These are phyloP conservation scores for Aspergillus clavatus DNA, from an alignment of 2,329 filamentous ascomycete genomes.

Conservation along the genomic window DNA sequence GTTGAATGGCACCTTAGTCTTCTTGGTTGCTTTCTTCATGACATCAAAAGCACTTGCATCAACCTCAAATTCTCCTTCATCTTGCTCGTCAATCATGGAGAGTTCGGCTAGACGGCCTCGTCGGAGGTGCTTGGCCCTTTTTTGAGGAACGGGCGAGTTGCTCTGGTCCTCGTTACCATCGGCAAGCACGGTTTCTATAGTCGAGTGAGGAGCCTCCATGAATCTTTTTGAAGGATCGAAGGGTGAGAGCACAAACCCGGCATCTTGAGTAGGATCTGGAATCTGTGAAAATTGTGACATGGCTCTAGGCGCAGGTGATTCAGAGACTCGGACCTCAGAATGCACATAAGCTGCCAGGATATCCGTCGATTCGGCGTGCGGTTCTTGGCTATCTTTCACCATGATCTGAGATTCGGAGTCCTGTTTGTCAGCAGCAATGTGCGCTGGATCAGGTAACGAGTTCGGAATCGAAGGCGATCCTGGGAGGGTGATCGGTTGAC, in stretches of 20 bases:
- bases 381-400: constrained; percentile 54
- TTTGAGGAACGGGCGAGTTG: constrained; percentile 62
- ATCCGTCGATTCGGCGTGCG: constrained; percentile 37
- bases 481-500: constrained; percentile 41
- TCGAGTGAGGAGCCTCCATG: constrained; percentile 60
- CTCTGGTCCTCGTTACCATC: constrained; percentile 30
- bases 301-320: constrained; percentile 32
- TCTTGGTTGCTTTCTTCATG: constrained; percentile 61
- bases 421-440: constrained; percentile 56
- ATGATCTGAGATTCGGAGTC: constrained; percentile 60
- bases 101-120: constrained; percentile 42
- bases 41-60: constrained; percentile 59
- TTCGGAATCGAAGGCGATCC: constrained; percentile 47
- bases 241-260: constrained; percentile 67
- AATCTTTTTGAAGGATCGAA: constrained; percentile 64
- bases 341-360: constrained; percentile 41
- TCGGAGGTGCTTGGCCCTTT: constrained; percentile 53
- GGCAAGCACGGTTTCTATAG: constrained; percentile 63
- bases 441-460: constrained; percentile 47
- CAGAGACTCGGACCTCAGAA: constrained; percentile 30
- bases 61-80: constrained; percentile 34
- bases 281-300: constrained; percentile 64
- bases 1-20: constrained; percentile 61
- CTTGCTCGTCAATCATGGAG: constrained; percentile 44
- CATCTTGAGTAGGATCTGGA: constrained; percentile 75